Conservation (phyloP, 441 rosid genomes). For the Adansonia madagascariensis region DNA sequence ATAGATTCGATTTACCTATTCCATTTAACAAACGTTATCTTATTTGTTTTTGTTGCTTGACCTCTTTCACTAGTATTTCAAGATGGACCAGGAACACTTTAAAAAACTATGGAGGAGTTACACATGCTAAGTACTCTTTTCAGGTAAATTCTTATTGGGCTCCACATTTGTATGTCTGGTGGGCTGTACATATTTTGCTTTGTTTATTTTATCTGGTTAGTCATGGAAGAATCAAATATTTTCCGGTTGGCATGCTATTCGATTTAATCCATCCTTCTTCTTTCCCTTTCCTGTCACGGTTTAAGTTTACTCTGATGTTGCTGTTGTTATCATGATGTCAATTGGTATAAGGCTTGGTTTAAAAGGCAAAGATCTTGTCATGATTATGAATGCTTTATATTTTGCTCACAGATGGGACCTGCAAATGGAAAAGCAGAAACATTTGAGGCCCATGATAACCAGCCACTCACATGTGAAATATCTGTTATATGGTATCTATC, state of each 20-base stretch:
- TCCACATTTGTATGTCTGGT: neutral
- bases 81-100: slow-evolving; percentile 62
- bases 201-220: neutral
- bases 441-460: neutral
- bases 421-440: neutral
- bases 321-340: neutral
- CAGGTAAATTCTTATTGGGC: slow-evolving; percentile 46
- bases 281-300: neutral
- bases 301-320: neutral
- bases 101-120: slow-evolving; percentile 68
- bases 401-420: neutral
- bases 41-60: slow-evolving; percentile 26
- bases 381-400: neutral
- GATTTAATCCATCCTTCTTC: neutral
- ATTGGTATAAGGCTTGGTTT: slow-evolving; percentile 12
- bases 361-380: neutral
- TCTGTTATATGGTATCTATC: slow-evolving; percentile 4
- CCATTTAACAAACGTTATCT: slow-evolving; percentile 6
- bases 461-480: neutral
- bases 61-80: slow-evolving; percentile 52
- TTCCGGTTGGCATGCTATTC: neutral
- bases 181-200: neutral
- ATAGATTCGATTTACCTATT: neutral
- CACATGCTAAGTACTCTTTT: slow-evolving; percentile 73
- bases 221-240: slow-evolving; percentile 6